Conservation (phyloP, 768 basidiomycete genomes). For the Candolleomyces eurysporus region DNA sequence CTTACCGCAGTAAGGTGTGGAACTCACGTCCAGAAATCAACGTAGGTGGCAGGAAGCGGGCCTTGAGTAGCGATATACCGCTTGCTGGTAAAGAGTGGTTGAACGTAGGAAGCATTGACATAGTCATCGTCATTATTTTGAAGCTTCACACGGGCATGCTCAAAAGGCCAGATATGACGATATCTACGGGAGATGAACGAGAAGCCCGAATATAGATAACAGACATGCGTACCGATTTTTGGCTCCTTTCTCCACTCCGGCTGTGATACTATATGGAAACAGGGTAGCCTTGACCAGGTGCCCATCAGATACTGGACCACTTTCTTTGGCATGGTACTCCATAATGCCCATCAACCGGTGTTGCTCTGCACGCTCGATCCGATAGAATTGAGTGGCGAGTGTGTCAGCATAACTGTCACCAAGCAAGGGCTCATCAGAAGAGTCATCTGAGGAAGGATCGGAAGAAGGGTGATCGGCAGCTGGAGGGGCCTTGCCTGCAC, state of each 20-base stretch:
- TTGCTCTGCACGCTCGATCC: slow-evolving; percentile 90
- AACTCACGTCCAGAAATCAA: slow-evolving; percentile 92
- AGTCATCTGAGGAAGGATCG: slow-evolving; percentile 26
- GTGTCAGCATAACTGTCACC: slow-evolving; percentile 70
- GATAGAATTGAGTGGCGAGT: slow-evolving; percentile 91
- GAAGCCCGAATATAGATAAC: slow-evolving; percentile 1
- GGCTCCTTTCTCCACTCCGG: slow-evolving; percentile 90
- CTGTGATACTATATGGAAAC: slow-evolving; percentile 92
- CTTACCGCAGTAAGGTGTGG: neutral
- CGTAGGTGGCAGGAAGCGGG: slow-evolving; percentile 83
- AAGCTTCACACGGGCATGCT: slow-evolving; percentile 87
- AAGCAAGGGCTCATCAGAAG: slow-evolving; percentile 26
- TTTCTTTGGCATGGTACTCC: slow-evolving; percentile 82
- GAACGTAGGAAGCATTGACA: slow-evolving; percentile 92
- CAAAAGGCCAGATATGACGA: slow-evolving; percentile 97
- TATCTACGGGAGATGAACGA: slow-evolving; percentile 50
- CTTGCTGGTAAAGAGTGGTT: slow-evolving; percentile 76
- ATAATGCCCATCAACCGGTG: slow-evolving; percentile 85
- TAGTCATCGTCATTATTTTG: slow-evolving; percentile 69
- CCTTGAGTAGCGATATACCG: slow-evolving; percentile 97
- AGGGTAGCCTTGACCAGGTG: slow-evolving; percentile 9
- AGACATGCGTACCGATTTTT: slow-evolving; percentile 72
- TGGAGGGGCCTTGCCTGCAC: slow-evolving; percentile 34
- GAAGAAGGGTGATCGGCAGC: slow-evolving; percentile 14
- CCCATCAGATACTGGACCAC: slow-evolving; percentile 22